These are phyloP conservation scores for Boechera divaricarpa DNA, from an alignment of 345 rosid species.

Conservation along the genomic window DNA sequence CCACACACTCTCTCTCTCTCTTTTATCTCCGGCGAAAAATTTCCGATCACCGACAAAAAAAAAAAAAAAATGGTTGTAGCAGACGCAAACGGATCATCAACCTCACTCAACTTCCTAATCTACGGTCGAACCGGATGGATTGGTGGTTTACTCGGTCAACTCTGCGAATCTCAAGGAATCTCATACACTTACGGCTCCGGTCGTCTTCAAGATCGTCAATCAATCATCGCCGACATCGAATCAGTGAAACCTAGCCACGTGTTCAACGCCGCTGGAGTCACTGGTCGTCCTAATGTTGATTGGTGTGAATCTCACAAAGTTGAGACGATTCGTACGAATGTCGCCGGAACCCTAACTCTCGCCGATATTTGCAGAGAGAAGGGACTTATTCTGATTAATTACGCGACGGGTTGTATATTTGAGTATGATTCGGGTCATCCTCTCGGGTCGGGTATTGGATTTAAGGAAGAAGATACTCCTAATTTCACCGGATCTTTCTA, in stretches of 20 bases:
- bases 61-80: constrained; percentile 50
- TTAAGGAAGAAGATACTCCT: constrained; percentile 91
- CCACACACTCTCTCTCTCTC: constrained; percentile 1
- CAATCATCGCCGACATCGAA: constrained; percentile 69
- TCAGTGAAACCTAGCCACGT: constrained; percentile 75
- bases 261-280: constrained; percentile 94
- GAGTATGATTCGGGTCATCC: constrained; percentile 79
- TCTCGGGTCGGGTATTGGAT: constrained; percentile 80
- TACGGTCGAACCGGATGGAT: constrained; percentile 96
- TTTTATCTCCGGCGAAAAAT: background rate
- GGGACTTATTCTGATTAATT: constrained; percentile 71
- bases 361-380: constrained; percentile 85
- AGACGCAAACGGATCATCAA: constrained; percentile 56
- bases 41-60: constrained; percentile 32
- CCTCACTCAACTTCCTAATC: constrained; percentile 72
- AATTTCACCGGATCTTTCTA: constrained; percentile 89
- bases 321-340: constrained; percentile 88
- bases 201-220: constrained; percentile 76
- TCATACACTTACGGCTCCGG: constrained; percentile 76
- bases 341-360: constrained; percentile 81
- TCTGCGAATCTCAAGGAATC: constrained; percentile 71
- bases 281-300: constrained; percentile 92
- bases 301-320: constrained; percentile 97
- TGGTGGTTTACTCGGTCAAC: constrained; percentile 83
- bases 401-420: constrained; percentile 90